Percentiles rank a stretch among this genome's conserved stretches.
phyloP scores from a whole-genome alignment of 164 flowering plant genomes.

The Umbilicus rupestris region DNA sequence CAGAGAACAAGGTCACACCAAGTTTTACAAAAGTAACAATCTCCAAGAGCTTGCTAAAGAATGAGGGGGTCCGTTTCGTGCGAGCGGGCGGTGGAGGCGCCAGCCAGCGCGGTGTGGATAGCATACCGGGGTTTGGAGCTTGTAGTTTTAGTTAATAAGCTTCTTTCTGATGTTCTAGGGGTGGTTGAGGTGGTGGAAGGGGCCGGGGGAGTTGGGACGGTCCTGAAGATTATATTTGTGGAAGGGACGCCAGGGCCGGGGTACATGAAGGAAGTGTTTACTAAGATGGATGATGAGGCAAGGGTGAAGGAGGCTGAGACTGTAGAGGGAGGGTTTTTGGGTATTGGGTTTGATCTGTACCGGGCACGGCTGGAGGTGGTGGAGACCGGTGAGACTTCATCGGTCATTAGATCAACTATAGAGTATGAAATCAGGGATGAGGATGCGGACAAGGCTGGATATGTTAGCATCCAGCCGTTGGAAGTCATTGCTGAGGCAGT shows the following conservation, averaged over 20 bases:
- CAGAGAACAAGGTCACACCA: too few species aligned
- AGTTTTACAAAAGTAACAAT: too few species aligned
- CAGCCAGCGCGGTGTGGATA: constrained; percentile 6
- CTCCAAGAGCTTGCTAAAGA: not conserved
- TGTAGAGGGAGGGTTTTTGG: constrained; percentile 27
- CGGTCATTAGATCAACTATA: constrained; percentile 20
- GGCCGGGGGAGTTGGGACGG: constrained; percentile 9
- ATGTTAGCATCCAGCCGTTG: constrained; percentile 16
- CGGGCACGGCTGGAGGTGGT: constrained; percentile 18
- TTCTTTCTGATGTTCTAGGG: not conserved
- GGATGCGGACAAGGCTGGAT: constrained; percentile 13
- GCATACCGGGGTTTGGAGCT: constrained; percentile 9
- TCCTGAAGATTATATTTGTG: not conserved
- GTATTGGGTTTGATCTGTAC: constrained; percentile 21
- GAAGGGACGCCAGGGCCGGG: constrained; percentile 4
- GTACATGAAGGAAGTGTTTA: constrained; percentile 29
- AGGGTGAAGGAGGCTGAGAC: constrained; percentile 24
- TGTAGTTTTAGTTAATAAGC: not conserved
- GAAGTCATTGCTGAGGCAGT: constrained; percentile 13
- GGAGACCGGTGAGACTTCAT: constrained; percentile 17
- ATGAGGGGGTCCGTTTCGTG: not conserved
- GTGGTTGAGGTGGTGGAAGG: not conserved
- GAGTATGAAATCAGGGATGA: constrained; percentile 27
- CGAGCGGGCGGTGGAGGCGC: not conserved
- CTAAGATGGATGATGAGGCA: constrained; percentile 24